Evolutionary conservation across 257 asterid genomes (phyloP), one percentile per base, ranked within the genome.

Genomic region (Nicotiana benthamiana): DNA sequence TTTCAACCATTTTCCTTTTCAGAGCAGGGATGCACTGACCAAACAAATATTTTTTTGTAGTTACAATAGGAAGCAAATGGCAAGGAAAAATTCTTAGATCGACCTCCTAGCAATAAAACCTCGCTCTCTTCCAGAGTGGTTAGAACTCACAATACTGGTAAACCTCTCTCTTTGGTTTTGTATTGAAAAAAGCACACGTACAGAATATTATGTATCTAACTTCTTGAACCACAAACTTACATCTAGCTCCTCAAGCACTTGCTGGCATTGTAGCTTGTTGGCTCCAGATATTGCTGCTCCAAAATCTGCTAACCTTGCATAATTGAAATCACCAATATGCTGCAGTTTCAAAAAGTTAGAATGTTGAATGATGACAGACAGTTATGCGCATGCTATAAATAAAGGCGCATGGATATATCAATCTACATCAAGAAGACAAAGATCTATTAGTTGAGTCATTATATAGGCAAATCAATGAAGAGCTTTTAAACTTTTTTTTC

Each of bases 251-350:
- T 96, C 99, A 84, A 96, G 96, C 88, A 94, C 99, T 90, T 93
- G 89, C 81, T 96, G 99, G 86, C 97, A 89, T 70, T 91, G 98
- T 53, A 79, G 81, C 87, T 92, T 93, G 83, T 92, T 92, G 83
- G 95, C 98, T 80, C 98, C 99, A 74, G 97, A 92, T 89, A 96
- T 94, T 82, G 99, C 98, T 53, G 99, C 97, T 77, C 99, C 99
- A 86, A 96, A 96, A 90, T 96, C 99, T 75, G 99, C 99, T 82
- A 96, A 92, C 87, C 97, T 94, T 68, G 99, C 94, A 87, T 90
- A 88, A 77, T 94, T 94, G 83, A 96, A 96, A 84, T 94, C 99
- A 43, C 99, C 98, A 63, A 96, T 89, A 82, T 94, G 97, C 99
- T 96, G 97, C 89, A 87, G 52, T 79, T 54, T 81, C 68, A 43